Evolutionary conservation across 2,329 filamentous ascomycete genomes (phyloP).

Genomic region (Alternaria tenuissima): DNA sequence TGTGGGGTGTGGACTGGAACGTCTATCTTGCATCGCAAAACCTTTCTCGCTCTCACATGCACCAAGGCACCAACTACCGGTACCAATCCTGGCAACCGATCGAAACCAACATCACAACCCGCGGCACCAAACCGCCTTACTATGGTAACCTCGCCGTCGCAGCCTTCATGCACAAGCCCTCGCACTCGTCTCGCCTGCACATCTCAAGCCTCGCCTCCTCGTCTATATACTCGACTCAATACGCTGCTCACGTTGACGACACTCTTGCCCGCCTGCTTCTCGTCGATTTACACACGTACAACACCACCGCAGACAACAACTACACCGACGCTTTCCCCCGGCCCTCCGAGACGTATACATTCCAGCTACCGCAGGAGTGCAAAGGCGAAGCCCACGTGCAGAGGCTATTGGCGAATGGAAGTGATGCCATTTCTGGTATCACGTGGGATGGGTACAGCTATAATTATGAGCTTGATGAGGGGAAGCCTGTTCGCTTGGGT

Average conservation of each 20-base stretch:
- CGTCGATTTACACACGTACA: constrained; percentile 63
- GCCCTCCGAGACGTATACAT: constrained; percentile 50
- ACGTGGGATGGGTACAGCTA: constrained; percentile 70
- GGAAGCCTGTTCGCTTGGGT: constrained; percentile 61
- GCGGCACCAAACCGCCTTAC: constrained; percentile 70
- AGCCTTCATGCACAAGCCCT: constrained; percentile 52
- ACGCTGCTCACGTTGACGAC: constrained; percentile 63
- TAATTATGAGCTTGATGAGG: constrained; percentile 65
- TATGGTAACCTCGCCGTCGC: constrained; percentile 69
- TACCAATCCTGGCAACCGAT: constrained; percentile 67
- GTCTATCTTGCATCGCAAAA: constrained; percentile 64
- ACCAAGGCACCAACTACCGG: constrained; percentile 69
- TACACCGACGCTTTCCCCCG: constrained; percentile 34
- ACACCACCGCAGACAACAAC: constrained; percentile 11
- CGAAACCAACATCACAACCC: constrained; percentile 56
- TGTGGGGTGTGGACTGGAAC: constrained; percentile 72
- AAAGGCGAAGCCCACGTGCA: constrained; percentile 50
- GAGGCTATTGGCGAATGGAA: constrained; percentile 67
- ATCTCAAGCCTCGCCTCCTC: neutral
- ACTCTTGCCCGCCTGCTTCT: constrained; percentile 60
- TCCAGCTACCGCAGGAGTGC: constrained; percentile 47
- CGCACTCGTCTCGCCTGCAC: neutral
- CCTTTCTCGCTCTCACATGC: constrained; percentile 69
- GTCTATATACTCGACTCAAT: constrained; percentile 17
- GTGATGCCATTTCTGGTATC: constrained; percentile 68